Base-by-base conservation (phyloP, 495 filamentous ascomycete genomes). In the Apiosordaria backusii region DNA sequence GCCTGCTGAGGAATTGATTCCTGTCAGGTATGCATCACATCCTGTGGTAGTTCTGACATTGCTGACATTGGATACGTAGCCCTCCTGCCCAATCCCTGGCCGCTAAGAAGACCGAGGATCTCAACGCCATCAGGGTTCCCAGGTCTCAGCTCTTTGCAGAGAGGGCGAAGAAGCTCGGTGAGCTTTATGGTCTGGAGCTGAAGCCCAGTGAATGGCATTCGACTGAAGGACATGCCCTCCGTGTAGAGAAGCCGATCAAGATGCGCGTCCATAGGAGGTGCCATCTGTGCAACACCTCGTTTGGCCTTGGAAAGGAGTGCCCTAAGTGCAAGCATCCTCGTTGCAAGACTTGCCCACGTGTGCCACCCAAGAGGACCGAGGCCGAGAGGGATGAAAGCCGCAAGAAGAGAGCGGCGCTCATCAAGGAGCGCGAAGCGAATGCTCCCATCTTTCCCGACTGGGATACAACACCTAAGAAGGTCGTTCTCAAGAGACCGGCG, bases 231-330 rank as follows among this genome's bases (percentile, higher is more conserved):
- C 83, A 88, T 61, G 82, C 87, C 22, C 78, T 88, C 58, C 90
- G 94, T 25, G 88, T 97, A 19, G 87, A 94, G 74, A 96, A 94
- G 77, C 87, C 90, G 19, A 92, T 97, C 67, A 90, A 92, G 68
- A 96, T 98, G 90, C 86, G 94, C 35, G 89, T 97, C 45, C 93
- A 91, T 70, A 85, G 92, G 22, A 88, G 80, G 64, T 97, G 94
- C 74, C 92, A 96, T 72, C 77, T 85, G 60, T 97, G 93, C 73
- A 71, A 85, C 55, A 86, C 81, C 15, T 70, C 85, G 15, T 97
- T 95, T 74, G 77, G 69, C 15, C 76, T 82, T 40, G 77, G 80
- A 35, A 89, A 86, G 71, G 82, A 88, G 61, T 97, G 93, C 74
- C 76, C 78, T 16, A 84, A 81, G 64, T 96, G 92, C 74, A 81